Evolutionary conservation across 495 filamentous ascomycete genomes (phyloP).

Genomic region (Penicillium maclennaniae): DNA sequence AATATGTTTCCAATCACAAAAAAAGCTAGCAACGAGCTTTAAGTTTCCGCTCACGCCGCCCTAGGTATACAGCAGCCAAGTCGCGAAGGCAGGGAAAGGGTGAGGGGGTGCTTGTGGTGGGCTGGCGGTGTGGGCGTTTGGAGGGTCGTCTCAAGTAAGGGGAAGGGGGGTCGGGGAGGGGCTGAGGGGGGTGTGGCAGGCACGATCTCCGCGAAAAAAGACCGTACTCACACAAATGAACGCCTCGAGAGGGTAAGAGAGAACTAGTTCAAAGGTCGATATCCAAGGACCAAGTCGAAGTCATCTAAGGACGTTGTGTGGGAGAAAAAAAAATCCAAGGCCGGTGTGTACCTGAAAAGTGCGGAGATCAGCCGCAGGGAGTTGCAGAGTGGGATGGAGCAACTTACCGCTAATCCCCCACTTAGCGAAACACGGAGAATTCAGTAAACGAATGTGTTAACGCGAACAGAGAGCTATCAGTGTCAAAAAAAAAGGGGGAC

Average conservation of each 20-base stretch:
- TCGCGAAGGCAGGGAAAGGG: conserved; percentile 7
- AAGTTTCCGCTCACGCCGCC: not conserved
- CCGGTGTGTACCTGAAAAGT: conserved; percentile 23
- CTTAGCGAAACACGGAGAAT: conserved; percentile 16
- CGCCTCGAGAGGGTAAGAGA: conserved; percentile 34
- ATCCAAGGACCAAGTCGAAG: conserved; percentile 3
- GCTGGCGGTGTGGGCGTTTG: conserved; percentile 38
- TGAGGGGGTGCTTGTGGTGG: conserved; percentile 4
- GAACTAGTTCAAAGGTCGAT: conserved; percentile 1
- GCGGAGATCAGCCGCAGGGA: conserved; percentile 33
- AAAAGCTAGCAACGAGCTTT: not conserved
- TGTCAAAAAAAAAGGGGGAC: conserved; percentile 21
- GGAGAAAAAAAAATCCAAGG: conserved; percentile 10
- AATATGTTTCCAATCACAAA: not conserved
- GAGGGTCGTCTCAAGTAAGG: conserved; percentile 31
- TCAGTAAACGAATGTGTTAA: conserved; percentile 27
- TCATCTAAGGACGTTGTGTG: conserved; percentile 15
- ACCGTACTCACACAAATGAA: conserved; percentile 42
- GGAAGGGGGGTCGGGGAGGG: conserved; percentile 33
- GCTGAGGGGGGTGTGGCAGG: conserved; percentile 42
- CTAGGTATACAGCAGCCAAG: not conserved
- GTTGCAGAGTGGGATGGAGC: conserved; percentile 26
- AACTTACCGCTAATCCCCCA: conserved; percentile 24
- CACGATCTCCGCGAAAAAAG: conserved; percentile 30
- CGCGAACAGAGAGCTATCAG: conserved; percentile 15